Evolutionary conservation across 2,329 filamentous ascomycete genomes (phyloP), one percentile per base, ranked within the genome.

Genomic region (Macrophomina tecta): DNA sequence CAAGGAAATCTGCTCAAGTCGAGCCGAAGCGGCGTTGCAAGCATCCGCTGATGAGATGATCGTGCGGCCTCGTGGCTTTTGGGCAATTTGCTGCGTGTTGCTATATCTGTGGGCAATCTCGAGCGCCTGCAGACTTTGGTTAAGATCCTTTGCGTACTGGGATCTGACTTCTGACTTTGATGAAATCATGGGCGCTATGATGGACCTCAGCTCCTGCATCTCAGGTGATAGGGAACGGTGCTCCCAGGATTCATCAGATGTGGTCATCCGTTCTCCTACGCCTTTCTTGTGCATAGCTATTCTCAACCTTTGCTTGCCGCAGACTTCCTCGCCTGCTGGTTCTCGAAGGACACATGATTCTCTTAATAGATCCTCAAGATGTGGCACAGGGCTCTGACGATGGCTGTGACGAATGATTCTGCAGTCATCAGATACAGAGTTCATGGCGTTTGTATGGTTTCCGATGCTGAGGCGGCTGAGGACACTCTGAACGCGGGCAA

Each of bases 401-500:
- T n/a, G n/a, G n/a, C n/a, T n/a, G n/a, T n/a, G n/a, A n/a, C n/a
- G n/a, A n/a, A n/a, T n/a, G n/a, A n/a, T n/a, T n/a, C n/a, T n/a
- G n/a, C n/a, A n/a, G n/a, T n/a, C n/a, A n/a, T n/a, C n/a, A n/a
- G n/a, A n/a, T n/a, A n/a, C n/a, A n/a, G n/a, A n/a, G n/a, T n/a
- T n/a, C n/a, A n/a, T n/a, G 36, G 48, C 5, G 32, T 1, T 11
- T 18, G 32, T 0, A 38, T 28, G 11, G 28, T 18, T 9, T 23
- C 7, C 8, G 2, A 16, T 9, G 48, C 23, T 8, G 6, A 42
- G 30, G 0, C 61, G 64, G 60, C 79, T 64, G 5, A 86, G 68
- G 9, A 84, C 69, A 0, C 46, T 4, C 62, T 87, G 84, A 0
- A 85, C 79, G 30, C 78, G 49, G 8, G 75, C 64, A 0, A 87